Evolutionary conservation across 225 moss, liverwort and hornwort genomes (phyloP), one percentile per base, ranked within the genome.

Genomic region (Straminergon stramineum): DNA sequence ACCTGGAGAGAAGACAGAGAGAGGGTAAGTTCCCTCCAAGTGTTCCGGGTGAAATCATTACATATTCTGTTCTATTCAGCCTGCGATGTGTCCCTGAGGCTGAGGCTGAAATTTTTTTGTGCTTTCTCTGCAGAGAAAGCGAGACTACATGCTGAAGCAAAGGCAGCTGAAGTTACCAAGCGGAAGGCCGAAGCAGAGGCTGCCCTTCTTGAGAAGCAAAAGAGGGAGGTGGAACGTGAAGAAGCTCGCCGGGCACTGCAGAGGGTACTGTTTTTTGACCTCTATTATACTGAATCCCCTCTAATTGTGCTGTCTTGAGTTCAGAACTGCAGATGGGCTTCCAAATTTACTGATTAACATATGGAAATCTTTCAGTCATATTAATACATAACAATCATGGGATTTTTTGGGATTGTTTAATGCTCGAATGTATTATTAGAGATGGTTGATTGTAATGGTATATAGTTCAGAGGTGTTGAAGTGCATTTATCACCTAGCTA

Each of bases 171-270:
- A 81, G 92, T 93, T 13, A 95, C 94, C 11, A 93, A 96, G 73
- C 94, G 94, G 53, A 97, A 93, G 85, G 97, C 96, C 5, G 96
- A 99, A 86, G 95, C 91, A 16, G 96, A 96, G 81, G 99, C 95
- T 32, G 96, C 95, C 11, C 90, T 93, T 7, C 93, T 95, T 53
- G 96, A 94, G n/a, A 96, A 90, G 84, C 93, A 95, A 14, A 95
- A 95, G 84, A 89, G 97, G 17, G 99, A 99, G 73, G 96, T 97
- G 17, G 99, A 97, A 84, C 93, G 99, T 17, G 97, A 96, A 58
- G 97, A 98, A 52, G 99, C 99, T 45, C 95, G 99, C 61, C 95
- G 96, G 21, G 97, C 92, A 62, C 90, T 99, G 19, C 99, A 99
- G 86, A 94, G 95, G 91, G 99, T 99, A 84, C 13, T 39, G 64